Evolutionary conservation across 164 flowering plant species (phyloP).

Genomic region (Kingdonia uniflora): DNA sequence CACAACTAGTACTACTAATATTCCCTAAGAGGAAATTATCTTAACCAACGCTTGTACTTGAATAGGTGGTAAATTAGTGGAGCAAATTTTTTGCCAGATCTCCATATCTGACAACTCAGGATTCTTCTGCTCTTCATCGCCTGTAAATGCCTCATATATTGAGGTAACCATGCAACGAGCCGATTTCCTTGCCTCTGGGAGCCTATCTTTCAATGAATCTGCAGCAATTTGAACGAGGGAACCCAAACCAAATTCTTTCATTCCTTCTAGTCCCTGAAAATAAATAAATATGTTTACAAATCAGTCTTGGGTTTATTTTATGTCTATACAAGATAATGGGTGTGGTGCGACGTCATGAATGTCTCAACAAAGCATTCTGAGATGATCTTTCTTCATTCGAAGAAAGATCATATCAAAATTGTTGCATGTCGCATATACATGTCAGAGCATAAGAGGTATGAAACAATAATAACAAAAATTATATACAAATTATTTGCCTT

Average conservation of each 20-base stretch:
- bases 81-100: slow-evolving; percentile 68
- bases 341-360: too few species aligned
- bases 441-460: too few species aligned
- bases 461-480: too few species aligned
- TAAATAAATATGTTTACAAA: neutral
- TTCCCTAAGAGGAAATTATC: slow-evolving; percentile 24
- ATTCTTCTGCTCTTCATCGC: slow-evolving; percentile 40
- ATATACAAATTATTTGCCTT: too few species aligned
- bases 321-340: too few species aligned
- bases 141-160: slow-evolving; percentile 24
- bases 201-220: slow-evolving; percentile 59
- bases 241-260: slow-evolving; percentile 60
- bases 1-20: neutral
- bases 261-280: slow-evolving; percentile 47
- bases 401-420: too few species aligned
- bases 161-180: slow-evolving; percentile 50
- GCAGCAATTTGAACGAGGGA: slow-evolving; percentile 41
- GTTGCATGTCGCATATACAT: too few species aligned
- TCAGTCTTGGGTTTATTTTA: neutral
- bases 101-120: slow-evolving; percentile 17
- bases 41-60: slow-evolving; percentile 63
- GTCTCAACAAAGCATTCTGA: too few species aligned
- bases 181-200: slow-evolving; percentile 89
- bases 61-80: slow-evolving; percentile 48
- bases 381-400: too few species aligned